Evolutionary conservation across 345 rosid genomes (phyloP).

Genomic region (Eucalyptus fibrosa): DNA sequence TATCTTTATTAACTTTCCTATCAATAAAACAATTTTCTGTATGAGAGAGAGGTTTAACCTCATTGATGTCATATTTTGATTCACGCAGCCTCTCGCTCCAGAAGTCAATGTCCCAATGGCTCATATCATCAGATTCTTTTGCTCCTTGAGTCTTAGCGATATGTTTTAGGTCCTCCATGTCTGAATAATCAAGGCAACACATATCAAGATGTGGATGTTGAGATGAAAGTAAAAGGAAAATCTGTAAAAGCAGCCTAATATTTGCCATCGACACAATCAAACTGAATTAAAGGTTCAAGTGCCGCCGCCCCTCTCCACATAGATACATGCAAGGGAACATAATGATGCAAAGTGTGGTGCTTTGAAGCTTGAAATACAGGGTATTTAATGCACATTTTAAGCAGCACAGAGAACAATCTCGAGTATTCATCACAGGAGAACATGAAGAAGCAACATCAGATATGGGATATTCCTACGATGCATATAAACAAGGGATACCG

Average conservation of each 20-base stretch:
- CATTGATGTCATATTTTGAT: slow-evolving; percentile 70
- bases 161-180: slow-evolving; percentile 66
- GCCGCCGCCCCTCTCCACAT: not conserved
- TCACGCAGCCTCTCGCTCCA: slow-evolving; percentile 98
- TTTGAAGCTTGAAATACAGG: not conserved
- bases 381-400: not conserved
- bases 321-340: not conserved
- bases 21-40: not conserved
- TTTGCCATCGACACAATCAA: not conserved
- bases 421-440: not conserved
- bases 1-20: not conserved
- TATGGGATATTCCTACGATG: not conserved
- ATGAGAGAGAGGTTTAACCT: slow-evolving; percentile 25
- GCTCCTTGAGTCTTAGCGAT: slow-evolving; percentile 66
- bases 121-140: slow-evolving; percentile 50
- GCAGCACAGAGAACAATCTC: not conserved
- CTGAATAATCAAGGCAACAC: slow-evolving; percentile 13
- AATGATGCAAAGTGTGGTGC: not conserved
- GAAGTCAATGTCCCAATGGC: slow-evolving; percentile 69
- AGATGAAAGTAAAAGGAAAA: not conserved
- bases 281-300: not conserved
- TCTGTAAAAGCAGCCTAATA: not conserved
- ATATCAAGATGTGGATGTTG: not conserved
- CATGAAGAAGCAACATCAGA: not conserved
- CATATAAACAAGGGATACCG: not conserved